A percentile compares a stretch with the other conserved stretches of the same genome.
phyloP scores from a whole-genome alignment of 2,329 filamentous ascomycete genomes.

The Cladophialophora exuberans region DNA sequence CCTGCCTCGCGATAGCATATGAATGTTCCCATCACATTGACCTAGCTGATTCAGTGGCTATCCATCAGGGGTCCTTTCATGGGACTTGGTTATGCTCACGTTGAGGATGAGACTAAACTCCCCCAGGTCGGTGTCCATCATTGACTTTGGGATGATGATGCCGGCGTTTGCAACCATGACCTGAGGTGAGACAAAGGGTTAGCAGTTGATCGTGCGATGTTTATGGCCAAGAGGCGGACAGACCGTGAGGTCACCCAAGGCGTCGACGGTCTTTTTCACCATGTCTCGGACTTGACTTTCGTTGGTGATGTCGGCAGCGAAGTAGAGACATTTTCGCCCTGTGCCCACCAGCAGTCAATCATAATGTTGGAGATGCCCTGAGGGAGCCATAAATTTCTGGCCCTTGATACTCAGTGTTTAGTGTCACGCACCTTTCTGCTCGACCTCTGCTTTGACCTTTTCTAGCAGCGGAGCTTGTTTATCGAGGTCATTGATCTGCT shows the following conservation, averaged over 20 bases:
- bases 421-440: conserved; percentile 6
- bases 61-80: too few species aligned
- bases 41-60: too few species aligned
- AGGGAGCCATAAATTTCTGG: too few species aligned
- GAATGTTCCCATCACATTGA: conserved; percentile 68
- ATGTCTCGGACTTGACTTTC: conserved; percentile 9
- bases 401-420: too few species aligned
- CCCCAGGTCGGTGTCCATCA: conserved; percentile 8
- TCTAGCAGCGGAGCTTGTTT: neutral
- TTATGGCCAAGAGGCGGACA: too few species aligned
- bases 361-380: too few species aligned
- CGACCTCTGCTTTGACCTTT: conserved; percentile 1
- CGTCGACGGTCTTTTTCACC: conserved; percentile 2
- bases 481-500: conserved; percentile 38
- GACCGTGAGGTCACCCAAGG: conserved; percentile 1
- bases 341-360: neutral
- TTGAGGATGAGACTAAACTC: conserved; percentile 9
- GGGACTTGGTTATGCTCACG: conserved; percentile 58
- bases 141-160: conserved; percentile 58
- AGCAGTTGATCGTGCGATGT: too few species aligned
- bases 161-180: conserved; percentile 65
- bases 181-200: conserved; percentile 26
- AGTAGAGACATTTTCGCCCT: conserved; percentile 10
- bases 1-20: conserved; percentile 64
- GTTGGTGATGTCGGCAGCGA: conserved; percentile 3